phyloP scores from a whole-genome alignment of 179 eudicot genomes.

The Spergularia azorica region DNA sequence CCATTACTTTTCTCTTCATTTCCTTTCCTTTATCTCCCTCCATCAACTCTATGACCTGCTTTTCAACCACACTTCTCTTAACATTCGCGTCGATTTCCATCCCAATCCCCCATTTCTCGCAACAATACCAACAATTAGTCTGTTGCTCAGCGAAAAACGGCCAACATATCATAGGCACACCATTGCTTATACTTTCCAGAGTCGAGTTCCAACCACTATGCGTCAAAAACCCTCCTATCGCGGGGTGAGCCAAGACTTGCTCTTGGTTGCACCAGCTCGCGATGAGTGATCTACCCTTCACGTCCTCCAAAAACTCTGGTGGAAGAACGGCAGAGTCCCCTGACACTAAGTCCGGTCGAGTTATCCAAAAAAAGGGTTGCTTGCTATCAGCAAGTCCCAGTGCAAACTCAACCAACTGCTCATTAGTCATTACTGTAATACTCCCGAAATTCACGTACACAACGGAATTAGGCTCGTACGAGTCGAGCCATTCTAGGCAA shows the following conservation, averaged over 20 bases:
- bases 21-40: constrained; percentile 35
- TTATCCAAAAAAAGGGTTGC: constrained; percentile 39
- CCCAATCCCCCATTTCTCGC: constrained; percentile 35
- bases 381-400: constrained; percentile 50
- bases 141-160: constrained; percentile 44
- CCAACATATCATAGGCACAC: constrained; percentile 46
- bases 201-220: constrained; percentile 50
- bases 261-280: constrained; percentile 51
- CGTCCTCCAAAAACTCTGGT: constrained; percentile 27
- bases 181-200: constrained; percentile 28
- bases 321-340: constrained; percentile 30
- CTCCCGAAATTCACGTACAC: constrained; percentile 52
- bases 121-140: constrained; percentile 38
- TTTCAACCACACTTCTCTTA: constrained; percentile 29
- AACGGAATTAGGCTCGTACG: constrained; percentile 34
- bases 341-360: constrained; percentile 31
- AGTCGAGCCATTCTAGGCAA: constrained; percentile 45
- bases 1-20: constrained; percentile 29
- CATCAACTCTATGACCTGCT: constrained; percentile 31
- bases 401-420: constrained; percentile 41
- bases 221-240: constrained; percentile 34
- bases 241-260: constrained; percentile 31
- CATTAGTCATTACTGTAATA: constrained; percentile 36
- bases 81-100: constrained; percentile 40
- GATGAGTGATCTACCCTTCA: constrained; percentile 28